Evolutionary conservation across 305 asterid species (phyloP), one percentile per base, ranked within the genome.

Genomic region (Petunia hybrid): DNA sequence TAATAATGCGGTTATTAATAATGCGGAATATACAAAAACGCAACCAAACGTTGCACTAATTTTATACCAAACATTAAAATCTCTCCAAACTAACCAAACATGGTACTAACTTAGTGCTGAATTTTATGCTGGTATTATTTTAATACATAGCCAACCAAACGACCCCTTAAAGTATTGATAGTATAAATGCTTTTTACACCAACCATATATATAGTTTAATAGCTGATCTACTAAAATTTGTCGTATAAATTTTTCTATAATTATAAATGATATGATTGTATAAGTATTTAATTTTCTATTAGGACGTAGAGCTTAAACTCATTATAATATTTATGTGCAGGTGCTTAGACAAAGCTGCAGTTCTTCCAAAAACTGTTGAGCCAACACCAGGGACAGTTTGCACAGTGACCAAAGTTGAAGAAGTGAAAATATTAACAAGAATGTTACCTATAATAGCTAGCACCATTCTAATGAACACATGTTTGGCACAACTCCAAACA

Each of bases 351-450:
- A 91, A 91, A 78, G 97, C 97, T 7, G 93, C 97, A 6, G 84
- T 90, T 60, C 84, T 78, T 10, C 85, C 80, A 12, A 16, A 76
- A 12, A 81, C 79, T 6, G 22, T 80, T 3, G 80, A 78, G 16
- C 81, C 87, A 4, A 8, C 31, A 0, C 81, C 81, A 6, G 87
- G 92, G 95, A 87, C 64, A 81, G 86, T 89, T 0, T 91, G 92
- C 89, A 90, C 92, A 0, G 87, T 91, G n/a, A 93, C 93, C 7
- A 91, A 93, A 64, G 91, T 91, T 0, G 97, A 93, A 82, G 97
- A 90, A 81, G 92, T 89, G 3, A 93, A 93, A 42, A 79, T 91
- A 16, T 83, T 93, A 2, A 77, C 83, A 6, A 80, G 97, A 43
- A 91, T 92, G 97, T 63, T 91, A 3, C 97, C 97, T 5, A 92